These are phyloP conservation scores for Huiozyma sinensis DNA, from an alignment of 805 yeast genomes.

Conservation along the genomic window DNA sequence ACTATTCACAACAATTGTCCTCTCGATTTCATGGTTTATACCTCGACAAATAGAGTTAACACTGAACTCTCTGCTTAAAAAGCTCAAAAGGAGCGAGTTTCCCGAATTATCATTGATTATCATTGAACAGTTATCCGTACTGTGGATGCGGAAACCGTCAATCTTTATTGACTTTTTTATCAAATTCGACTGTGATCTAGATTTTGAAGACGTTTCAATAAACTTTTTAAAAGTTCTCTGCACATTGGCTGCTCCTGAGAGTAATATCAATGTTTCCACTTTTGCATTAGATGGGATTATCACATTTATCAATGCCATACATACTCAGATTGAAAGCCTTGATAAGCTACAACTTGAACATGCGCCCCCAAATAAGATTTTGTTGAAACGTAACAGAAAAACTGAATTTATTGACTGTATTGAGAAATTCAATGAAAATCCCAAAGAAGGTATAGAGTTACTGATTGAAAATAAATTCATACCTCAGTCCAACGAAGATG, in stretches of 20 bases:
- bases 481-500: slow-evolving; percentile 36
- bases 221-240: slow-evolving; percentile 61
- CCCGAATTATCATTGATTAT: slow-evolving; percentile 55
- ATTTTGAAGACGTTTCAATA: slow-evolving; percentile 65
- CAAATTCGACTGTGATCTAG: slow-evolving; percentile 84
- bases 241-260: slow-evolving; percentile 62
- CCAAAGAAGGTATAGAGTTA: slow-evolving; percentile 59
- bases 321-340: slow-evolving; percentile 31
- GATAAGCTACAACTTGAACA: slow-evolving; percentile 16
- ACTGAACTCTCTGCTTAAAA: slow-evolving; percentile 51
- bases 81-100: not conserved
- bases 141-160: slow-evolving; percentile 71
- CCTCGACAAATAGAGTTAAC: slow-evolving; percentile 76
- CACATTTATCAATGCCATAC: slow-evolving; percentile 52
- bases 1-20: slow-evolving; percentile 59
- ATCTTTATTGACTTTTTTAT: slow-evolving; percentile 69
- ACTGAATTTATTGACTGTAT: slow-evolving; percentile 70
- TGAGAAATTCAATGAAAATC: slow-evolving; percentile 62
- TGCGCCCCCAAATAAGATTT: slow-evolving; percentile 12
- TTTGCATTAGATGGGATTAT: slow-evolving; percentile 82
- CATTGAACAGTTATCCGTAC: slow-evolving; percentile 70
- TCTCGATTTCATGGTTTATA: slow-evolving; percentile 53
- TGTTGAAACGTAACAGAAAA: slow-evolving; percentile 39
- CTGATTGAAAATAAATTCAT: slow-evolving; percentile 59
- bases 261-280: slow-evolving; percentile 80